A percentile compares a stretch with the other conserved stretches of the same genome.
Conservation (phyloP, 179 eudicot species). For the Drosera spatulata region DNA sequence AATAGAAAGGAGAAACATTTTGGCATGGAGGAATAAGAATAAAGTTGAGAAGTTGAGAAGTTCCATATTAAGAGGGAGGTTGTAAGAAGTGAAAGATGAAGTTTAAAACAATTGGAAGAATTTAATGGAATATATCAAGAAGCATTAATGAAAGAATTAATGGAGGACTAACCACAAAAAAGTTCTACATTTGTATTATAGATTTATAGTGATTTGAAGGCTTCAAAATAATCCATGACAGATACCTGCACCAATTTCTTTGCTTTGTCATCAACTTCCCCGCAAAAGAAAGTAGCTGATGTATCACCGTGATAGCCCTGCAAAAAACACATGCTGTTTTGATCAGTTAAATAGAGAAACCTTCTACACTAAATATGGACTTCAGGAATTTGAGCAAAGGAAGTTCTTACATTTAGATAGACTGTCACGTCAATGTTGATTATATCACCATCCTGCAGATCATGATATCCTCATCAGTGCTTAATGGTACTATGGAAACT, state of each 20-base stretch:
- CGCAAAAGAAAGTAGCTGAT: conserved; percentile 82
- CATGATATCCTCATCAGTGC: conserved; percentile 1
- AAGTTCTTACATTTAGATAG: conserved; percentile 69
- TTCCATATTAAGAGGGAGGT: too few relatives aligned
- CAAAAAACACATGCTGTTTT: conserved; percentile 1
- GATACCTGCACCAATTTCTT: conserved; percentile 77
- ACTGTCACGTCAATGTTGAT: conserved; percentile 89
- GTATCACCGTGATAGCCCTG: conserved; percentile 99
- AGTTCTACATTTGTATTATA: too few relatives aligned
- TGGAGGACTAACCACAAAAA: too few relatives aligned
- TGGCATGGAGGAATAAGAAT: too few relatives aligned
- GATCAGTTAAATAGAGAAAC: background rate
- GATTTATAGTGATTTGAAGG: too few relatives aligned
- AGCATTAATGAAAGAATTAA: too few relatives aligned
- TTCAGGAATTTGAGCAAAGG: background rate
- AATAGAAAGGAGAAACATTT: too few relatives aligned
- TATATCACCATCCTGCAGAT: conserved; percentile 88
- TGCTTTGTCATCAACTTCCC: conserved; percentile 65
- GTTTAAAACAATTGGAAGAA: too few relatives aligned
- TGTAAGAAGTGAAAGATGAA: too few relatives aligned
- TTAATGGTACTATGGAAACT: background rate
- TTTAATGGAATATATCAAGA: too few relatives aligned
- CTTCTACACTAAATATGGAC: background rate
- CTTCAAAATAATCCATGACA: background rate
- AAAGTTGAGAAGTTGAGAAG: too few relatives aligned